A percentile compares a stretch with the other conserved stretches of the same genome.
These are phyloP conservation scores for Adiantum capillusveneris DNA, from an alignment of 75 land plant genomes.

Conservation along the genomic window DNA sequence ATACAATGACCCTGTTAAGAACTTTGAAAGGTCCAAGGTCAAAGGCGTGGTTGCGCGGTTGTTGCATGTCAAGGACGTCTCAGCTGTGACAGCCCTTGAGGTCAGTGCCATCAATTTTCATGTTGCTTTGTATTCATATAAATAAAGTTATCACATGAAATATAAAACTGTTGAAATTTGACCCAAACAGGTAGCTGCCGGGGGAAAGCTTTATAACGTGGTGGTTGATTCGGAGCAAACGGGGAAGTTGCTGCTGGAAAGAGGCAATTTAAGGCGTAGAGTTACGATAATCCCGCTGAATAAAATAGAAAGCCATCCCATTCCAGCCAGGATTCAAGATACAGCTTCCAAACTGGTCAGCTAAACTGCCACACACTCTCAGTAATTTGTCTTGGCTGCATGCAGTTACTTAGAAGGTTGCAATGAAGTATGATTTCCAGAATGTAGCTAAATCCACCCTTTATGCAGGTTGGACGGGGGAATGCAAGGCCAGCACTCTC, in stretches of 20 bases:
- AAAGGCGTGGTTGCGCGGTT: slow-evolving; percentile 98
- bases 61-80: slow-evolving; percentile 77
- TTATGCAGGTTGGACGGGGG: slow-evolving; percentile 68
- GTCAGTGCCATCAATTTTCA: slow-evolving; percentile 20
- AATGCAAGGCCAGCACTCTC: slow-evolving; percentile 86
- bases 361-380: too few relatives aligned
- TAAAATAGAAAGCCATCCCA: slow-evolving; percentile 59
- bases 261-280: slow-evolving; percentile 74
- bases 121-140: neutral
- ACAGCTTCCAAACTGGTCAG: slow-evolving; percentile 71
- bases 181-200: slow-evolving; percentile 75
- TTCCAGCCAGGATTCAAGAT: slow-evolving; percentile 57
- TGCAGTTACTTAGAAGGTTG: too few relatives aligned
- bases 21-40: slow-evolving; percentile 88
- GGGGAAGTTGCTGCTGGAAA: slow-evolving; percentile 86
- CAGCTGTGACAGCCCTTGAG: slow-evolving; percentile 92
- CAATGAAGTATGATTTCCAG: neutral
- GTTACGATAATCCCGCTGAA: slow-evolving; percentile 97
- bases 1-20: slow-evolving; percentile 67
- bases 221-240: slow-evolving; percentile 95
- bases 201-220: slow-evolving; percentile 88
- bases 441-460: too few relatives aligned
- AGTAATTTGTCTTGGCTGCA: too few relatives aligned
- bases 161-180: neutral
- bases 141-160: neutral